Evolutionary conservation across 441 rosid species (phyloP).

Genomic region (Adansonia madagascariensis): DNA sequence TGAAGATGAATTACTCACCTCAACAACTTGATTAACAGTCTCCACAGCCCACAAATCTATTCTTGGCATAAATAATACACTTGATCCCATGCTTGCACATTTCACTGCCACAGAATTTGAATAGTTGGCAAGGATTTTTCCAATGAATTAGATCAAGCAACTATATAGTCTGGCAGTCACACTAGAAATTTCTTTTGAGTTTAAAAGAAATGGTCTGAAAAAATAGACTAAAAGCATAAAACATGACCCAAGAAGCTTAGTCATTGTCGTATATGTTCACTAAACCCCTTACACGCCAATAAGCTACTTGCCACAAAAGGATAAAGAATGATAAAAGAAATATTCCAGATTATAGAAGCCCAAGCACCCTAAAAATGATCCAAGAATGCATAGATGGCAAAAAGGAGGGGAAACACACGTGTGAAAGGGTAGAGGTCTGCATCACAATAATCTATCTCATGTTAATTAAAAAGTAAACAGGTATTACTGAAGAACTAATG

Average conservation of each 20-base stretch:
- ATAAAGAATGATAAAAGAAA: constrained; percentile 6
- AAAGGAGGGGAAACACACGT: background rate
- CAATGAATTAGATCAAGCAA: background rate
- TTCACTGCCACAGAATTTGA: constrained; percentile 65
- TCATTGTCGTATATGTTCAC: constrained; percentile 2
- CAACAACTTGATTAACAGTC: constrained; percentile 41
- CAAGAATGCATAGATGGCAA: background rate
- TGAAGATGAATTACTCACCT: constrained; percentile 39
- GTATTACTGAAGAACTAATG: background rate
- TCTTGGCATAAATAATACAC: constrained; percentile 86
- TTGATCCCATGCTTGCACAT: constrained; percentile 72
- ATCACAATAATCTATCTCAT: background rate
- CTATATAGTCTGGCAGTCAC: background rate
- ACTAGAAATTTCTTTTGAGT: background rate
- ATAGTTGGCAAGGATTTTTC: constrained; percentile 31
- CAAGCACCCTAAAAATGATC: constrained; percentile 6
- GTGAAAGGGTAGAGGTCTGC: background rate
- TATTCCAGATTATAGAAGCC: background rate
- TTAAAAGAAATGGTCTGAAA: constrained; percentile 1
- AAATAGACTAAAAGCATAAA: background rate
- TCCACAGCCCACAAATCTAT: constrained; percentile 95
- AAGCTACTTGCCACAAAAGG: background rate
- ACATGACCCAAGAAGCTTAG: background rate
- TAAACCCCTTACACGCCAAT: background rate
- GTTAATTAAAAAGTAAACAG: background rate